Base-by-base conservation (phyloP, 345 rosid genomes). In the Rhizophora mangle region DNA sequence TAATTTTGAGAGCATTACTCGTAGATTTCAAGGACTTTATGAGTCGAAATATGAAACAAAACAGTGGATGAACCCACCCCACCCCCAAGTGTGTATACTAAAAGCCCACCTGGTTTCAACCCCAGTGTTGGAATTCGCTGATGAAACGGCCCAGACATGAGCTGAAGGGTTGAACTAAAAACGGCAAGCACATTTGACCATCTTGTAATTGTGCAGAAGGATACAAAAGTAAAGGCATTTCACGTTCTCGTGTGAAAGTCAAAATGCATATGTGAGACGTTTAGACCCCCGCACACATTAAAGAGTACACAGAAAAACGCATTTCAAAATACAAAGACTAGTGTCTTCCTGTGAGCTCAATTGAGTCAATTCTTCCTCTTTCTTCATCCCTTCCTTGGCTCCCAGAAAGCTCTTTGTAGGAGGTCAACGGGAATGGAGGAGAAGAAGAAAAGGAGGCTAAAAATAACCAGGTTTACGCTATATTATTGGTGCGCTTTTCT, bases 171-270 rank as follows among this genome's bases (percentile, higher is more conserved):
- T 31, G 6, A 5, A 31, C 6, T 4, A 5, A 31, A 31, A 31
- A 31, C 6, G 6, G 34, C 34, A 5, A 31, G 34, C 34, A 6
- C 5, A 34, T 34, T 34, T 34, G 36, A 34, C 36, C 36, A 34
- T 34, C 36, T 6, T 8, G 8, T 6, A 43, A 2, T 15, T 15
- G 49, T 2, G 18, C 18, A 3, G 37, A 1, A 2, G n/a, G 43
- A 31, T 71, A 29, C 27, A 52, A 24, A 52, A 49, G 19, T 30
- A 0, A 21, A 36, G 22, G 39, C 22, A 27, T 46, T 64, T 61
- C 64, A 36, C 20, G 29, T 34, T 70, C 61, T 73, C 78, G 72
- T 30, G 82, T 75, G 79, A 55, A 34, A 69, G 31, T 65, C 80
- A 80, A 74, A 73, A 73, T 67, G 78, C 76, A 3, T 3, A 36